Base-by-base conservation (phyloP, 192 early-diverging fungal species). In the Obelidium mucronatum region DNA sequence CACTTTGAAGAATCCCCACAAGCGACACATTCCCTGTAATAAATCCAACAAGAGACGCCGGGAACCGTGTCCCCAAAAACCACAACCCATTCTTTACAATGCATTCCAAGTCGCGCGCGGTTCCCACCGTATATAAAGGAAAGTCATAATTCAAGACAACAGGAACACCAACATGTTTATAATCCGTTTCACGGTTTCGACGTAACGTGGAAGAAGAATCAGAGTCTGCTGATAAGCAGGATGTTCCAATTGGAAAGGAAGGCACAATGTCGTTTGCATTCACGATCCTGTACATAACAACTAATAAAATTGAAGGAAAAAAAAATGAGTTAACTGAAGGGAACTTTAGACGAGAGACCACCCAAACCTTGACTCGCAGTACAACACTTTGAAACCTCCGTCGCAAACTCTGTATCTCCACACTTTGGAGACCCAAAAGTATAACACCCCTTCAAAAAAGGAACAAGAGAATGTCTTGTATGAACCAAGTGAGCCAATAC, bases 341-440 rank as follows among this genome's bases (percentile, higher is more conserved):
- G 15, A 17, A 56, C n/a, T n/a, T n/a, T n/a, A n/a, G 60, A 62
- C 13, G 60, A 48, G 51, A 36, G 37, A 42, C 11, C 15, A 22
- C 22, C 60, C 39, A 28, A 22, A 70, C 76, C 40, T 70, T 68
- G 65, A 31, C 54, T 54, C 2, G 66, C 67, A 1, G 65, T 77
- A 15, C 26, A 51, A 1, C 26, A 5, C 42, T 71, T 71, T 40
- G 76, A 48, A 15, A 59, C 55, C 15, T 34, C 24, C 3, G 37
- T 22, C n/a, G 67, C 76, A 62, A 77, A 77, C 34, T 77, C 67
- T 17, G 76, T 60, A 54, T 77, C 67, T 1, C 76, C 76, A 62
- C 76, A 77, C 51, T 77, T 77, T 13, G 76, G 76, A 30, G 76
- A 77, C 1, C 76, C 76, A 70, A 77, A 77, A 26, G 76, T 77